Base-by-base conservation (phyloP, 805 yeast species). In the Priceomyces fermenticarens region DNA sequence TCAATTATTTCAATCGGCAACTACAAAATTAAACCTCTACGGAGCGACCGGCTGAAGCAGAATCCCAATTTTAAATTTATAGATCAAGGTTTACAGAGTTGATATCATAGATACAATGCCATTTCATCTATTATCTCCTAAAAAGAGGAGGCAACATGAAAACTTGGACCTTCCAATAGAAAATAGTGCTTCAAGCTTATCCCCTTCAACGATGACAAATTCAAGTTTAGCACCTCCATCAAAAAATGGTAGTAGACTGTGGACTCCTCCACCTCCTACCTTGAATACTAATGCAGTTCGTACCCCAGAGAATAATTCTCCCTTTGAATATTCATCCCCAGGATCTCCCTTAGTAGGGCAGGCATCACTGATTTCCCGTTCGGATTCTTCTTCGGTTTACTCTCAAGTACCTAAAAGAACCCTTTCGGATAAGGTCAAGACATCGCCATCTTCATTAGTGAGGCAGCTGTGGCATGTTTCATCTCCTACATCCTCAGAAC, bases 371-470 rank as follows among this genome's bases (percentile, higher is more conserved):
- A 11, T 32, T 26, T 17, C 23, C 23, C 33, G 28, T 7, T 20
- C 30, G 9, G 41, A 42, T 25, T 25, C 20, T 10, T 13, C 35
- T 11, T 35, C 41, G 13, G 23, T 17, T 12, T 30, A 14, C 3
- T 37, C 31, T 3, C 20, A 36, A 14, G 30, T 40, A 7, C 43
- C 46, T 15, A 52, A 44, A 41, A 46, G 65, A 31, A 50, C 51
- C 23, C 44, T 58, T n/a, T 57, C 61, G 12, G 66, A 62, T 10
- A 57, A 52, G 37, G 46, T 60, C n/a, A 60, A 57, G 38, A 43
- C 58, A 10, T 60, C 69, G 3, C 71, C 70, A 2, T 54, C 68
- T 2, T 60, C 65, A 4, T 55, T 56, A 30, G 69, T 63, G 6
- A 53, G 70, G 36, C 62, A 59, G 37, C 57, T 58, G 43, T 51